Evolutionary conservation across 2,329 filamentous ascomycete species (phyloP).

Genomic region (Paracamarosporium sp.): DNA sequence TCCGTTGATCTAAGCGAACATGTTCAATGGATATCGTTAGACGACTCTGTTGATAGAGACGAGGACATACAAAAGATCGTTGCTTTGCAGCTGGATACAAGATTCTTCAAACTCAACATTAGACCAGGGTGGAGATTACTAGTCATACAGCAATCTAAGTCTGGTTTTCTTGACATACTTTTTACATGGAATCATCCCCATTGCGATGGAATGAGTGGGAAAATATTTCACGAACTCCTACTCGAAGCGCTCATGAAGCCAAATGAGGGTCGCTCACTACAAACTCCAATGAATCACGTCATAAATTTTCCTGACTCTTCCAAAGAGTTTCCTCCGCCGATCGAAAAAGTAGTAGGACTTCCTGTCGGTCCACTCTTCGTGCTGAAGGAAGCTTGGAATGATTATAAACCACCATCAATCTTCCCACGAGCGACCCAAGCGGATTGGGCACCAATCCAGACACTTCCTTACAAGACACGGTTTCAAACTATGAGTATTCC

Average conservation of each 20-base stretch:
- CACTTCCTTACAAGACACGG: conserved; percentile 10
- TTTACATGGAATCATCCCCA: conserved; percentile 25
- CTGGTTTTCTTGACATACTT: conserved; percentile 18
- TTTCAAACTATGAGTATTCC: no score
- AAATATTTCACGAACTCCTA: conserved; percentile 30
- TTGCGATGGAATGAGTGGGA: conserved; percentile 20
- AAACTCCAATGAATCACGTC: no score
- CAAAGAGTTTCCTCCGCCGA: not conserved
- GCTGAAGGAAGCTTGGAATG: not conserved
- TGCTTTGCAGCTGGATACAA: conserved; percentile 19
- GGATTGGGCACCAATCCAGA: no score
- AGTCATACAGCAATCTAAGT: conserved; percentile 20
- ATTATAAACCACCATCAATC: not conserved
- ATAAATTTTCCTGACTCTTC: not conserved
- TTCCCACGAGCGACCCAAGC: not conserved
- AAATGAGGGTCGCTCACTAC: not conserved
- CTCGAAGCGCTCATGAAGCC: not conserved
- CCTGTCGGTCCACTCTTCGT: not conserved
- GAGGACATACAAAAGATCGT: conserved; percentile 16
- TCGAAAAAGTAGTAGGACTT: not conserved
- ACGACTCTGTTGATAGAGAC: conserved; percentile 12
- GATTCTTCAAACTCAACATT: conserved; percentile 14
- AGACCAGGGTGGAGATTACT: conserved; percentile 22
- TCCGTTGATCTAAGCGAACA: conserved; percentile 14
- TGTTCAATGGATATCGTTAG: conserved; percentile 13